Evolutionary conservation across 345 rosid species (phyloP).

Genomic region (Firmiana major): DNA sequence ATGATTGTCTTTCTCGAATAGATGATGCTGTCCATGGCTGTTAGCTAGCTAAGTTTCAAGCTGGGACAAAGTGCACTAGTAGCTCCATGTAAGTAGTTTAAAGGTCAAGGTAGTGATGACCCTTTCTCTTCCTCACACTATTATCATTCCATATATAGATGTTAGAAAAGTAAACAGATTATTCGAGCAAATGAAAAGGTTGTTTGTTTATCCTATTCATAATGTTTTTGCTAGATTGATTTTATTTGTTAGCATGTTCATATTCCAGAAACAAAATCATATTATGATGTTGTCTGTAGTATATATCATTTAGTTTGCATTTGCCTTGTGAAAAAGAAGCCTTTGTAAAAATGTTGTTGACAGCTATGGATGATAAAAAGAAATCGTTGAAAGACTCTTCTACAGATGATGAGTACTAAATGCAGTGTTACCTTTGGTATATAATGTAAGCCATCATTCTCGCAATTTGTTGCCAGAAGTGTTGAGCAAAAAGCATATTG

Average conservation of each 20-base stretch:
- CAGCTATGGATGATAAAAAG: neutral
- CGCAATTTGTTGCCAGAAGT: too few relatives aligned
- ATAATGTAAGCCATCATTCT: too few relatives aligned
- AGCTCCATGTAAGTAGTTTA: constrained; percentile 6
- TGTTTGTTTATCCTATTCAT: constrained; percentile 20
- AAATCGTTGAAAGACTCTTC: neutral
- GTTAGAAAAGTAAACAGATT: constrained; percentile 17
- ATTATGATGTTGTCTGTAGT: neutral
- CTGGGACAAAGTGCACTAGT: constrained; percentile 17
- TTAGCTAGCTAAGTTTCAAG: constrained; percentile 17
- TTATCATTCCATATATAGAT: constrained; percentile 22
- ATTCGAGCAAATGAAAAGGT: constrained; percentile 31
- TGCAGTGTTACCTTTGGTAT: too few relatives aligned
- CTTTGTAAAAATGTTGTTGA: neutral
- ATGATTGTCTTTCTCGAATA: constrained; percentile 3
- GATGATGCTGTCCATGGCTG: constrained; percentile 20
- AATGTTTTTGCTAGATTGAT: constrained; percentile 18
- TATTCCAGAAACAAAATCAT: neutral
- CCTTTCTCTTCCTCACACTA: constrained; percentile 9
- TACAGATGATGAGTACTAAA: too few relatives aligned
- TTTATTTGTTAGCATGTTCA: constrained; percentile 5
- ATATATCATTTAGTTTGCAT: neutral
- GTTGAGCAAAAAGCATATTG: too few relatives aligned
- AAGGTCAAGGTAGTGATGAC: constrained; percentile 22
- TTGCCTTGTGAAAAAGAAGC: neutral